Base-by-base conservation (phyloP, 177 flowering plant genomes). In the Vitis hybrid region DNA sequence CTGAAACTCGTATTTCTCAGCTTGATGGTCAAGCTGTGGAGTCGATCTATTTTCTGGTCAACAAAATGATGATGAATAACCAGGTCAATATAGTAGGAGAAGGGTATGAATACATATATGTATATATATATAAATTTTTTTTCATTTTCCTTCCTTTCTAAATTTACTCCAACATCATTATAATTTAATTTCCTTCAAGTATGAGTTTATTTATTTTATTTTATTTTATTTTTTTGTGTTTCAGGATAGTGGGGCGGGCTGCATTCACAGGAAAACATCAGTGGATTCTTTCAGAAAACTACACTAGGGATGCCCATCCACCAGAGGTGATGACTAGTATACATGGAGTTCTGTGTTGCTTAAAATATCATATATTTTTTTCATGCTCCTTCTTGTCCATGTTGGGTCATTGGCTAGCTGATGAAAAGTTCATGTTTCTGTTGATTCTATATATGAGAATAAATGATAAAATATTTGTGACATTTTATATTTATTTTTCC, bases 231-330 rank as follows among this genome's bases (percentile, higher is more conserved):
- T 27, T 27, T 11, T 35, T 54, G 17, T 11, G 53, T 66, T 69
- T 20, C 88, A 93, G 98, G 65, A 76, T 94, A 35, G 89, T 94
- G 66, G 98, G 98, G 3, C 87, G 95, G 57, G 90, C 88, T 79
- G 96, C 93, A 58, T 88, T 89, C 76, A 84, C 89, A 2, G 92
- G 93, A 74, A 72, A 67, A 61, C 90, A 90, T 71, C 87, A 81
- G 32, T 94, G 98, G 98, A 81, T 94, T 78, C 82, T 84, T 69
- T 81, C 82, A 52, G 85, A 79, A 63, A 77, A 73, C 56, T 77
- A 63, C 72, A 71, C 52, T 41, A 64, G 61, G 63, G 74, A 79
- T 67, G 70, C 71, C 51, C 83, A 84, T 74, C 90, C 88, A 71
- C 83, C 87, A 13, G 89, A 88, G 92, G 97, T 91, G 81, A 70